These are phyloP conservation scores for Cryptosporidium muris DNA, from an alignment of 169 alveolate genomes.

Conservation along the genomic window DNA sequence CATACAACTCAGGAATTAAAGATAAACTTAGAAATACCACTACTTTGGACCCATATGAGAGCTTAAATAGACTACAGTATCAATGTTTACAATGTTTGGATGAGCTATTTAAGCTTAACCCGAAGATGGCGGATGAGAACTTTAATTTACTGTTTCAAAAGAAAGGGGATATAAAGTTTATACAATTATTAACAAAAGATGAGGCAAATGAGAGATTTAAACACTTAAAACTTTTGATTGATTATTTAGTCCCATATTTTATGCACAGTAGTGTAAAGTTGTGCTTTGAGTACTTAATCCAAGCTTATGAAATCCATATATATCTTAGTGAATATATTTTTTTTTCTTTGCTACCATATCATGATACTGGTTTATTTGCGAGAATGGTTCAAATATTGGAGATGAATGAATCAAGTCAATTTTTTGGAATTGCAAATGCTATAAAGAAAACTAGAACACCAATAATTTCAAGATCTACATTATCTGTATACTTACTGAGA, in stretches of 20 bases:
- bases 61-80: constrained; percentile 9
- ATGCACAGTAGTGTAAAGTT: constrained; percentile 25
- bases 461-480: constrained; percentile 27
- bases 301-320: constrained; percentile 53
- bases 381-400: constrained; percentile 28
- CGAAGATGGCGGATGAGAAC: constrained; percentile 19
- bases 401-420: constrained; percentile 23
- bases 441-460: constrained; percentile 24
- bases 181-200: constrained; percentile 28
- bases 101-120: constrained; percentile 38
- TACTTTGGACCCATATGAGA: not conserved
- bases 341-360: constrained; percentile 61
- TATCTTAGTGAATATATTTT: constrained; percentile 55
- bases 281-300: constrained; percentile 60
- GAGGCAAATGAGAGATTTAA: constrained; percentile 19
- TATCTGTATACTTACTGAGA: constrained; percentile 15
- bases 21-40: too few species aligned
- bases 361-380: constrained; percentile 42
- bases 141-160: constrained; percentile 9
- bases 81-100: constrained; percentile 24
- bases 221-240: constrained; percentile 8
- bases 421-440: constrained; percentile 29
- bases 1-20: too few species aligned
- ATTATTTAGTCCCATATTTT: constrained; percentile 44
- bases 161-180: constrained; percentile 2